phyloP scores from a whole-genome alignment of 768 basidiomycete genomes.

The Suillus paluster region DNA sequence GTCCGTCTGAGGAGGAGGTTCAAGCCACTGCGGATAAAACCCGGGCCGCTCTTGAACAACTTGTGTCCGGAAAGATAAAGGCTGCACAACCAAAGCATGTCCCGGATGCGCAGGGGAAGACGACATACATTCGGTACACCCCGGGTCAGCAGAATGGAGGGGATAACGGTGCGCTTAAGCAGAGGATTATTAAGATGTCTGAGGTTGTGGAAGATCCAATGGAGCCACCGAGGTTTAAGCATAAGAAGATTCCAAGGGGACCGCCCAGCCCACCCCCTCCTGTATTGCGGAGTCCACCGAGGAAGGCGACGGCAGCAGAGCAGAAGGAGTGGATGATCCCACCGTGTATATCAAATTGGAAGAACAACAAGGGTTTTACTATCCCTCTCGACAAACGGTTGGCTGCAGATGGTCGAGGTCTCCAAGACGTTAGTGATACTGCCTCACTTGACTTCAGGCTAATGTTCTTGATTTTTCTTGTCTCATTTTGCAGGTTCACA shows the following conservation, averaged over 20 bases:
- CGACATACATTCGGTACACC: constrained; percentile 94
- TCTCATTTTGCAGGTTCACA: constrained; percentile 70
- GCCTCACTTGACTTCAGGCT: background rate
- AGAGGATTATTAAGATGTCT: constrained; percentile 99
- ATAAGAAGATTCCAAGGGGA: constrained; percentile 97
- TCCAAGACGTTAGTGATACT: constrained; percentile 83
- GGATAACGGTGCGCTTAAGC: constrained; percentile 66
- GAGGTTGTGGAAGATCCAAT: constrained; percentile 97
- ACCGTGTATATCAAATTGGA: constrained; percentile 99
- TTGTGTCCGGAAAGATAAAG: constrained; percentile 96
- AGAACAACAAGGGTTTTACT: constrained; percentile 99
- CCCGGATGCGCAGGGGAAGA: constrained; percentile 81
- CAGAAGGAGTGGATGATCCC: constrained; percentile 99
- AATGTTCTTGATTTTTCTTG: background rate
- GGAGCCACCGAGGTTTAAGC: constrained; percentile 96
- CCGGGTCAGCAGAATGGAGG: constrained; percentile 85
- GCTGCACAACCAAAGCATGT: constrained; percentile 98
- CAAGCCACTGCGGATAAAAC: constrained; percentile 92
- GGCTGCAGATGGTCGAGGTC: constrained; percentile 96
- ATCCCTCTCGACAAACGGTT: constrained; percentile 98
- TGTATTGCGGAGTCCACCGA: constrained; percentile 91
- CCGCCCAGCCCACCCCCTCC: constrained; percentile 97
- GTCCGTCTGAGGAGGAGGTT: constrained; percentile 93
- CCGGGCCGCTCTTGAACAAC: constrained; percentile 87
- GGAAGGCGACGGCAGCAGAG: constrained; percentile 95